These are phyloP conservation scores for Wolfiporia cocos DNA, from an alignment of 1,284 basidiomycete species.

Conservation along the genomic window DNA sequence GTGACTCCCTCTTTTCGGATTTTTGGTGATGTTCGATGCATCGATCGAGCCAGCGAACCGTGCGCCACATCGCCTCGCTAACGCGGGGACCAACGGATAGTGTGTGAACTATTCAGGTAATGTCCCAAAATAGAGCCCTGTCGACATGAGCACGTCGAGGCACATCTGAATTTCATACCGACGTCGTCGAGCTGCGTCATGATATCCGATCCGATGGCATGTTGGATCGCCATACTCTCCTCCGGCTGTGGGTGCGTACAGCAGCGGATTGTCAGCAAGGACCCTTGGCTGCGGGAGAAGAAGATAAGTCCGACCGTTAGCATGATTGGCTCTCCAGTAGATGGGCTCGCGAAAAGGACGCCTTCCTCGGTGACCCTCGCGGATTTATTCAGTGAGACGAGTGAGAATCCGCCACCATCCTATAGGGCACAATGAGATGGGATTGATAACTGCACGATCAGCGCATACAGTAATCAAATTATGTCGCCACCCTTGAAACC, in stretches of 20 bases:
- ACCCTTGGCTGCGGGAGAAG: no score
- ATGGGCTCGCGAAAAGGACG: slow-evolving; percentile 76
- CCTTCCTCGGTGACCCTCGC: slow-evolving; percentile 82
- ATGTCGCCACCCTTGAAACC: slow-evolving; percentile 78
- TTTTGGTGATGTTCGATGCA: slow-evolving; percentile 70
- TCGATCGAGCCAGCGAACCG: slow-evolving; percentile 80
- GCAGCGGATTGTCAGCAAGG: not conserved
- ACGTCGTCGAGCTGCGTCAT: slow-evolving; percentile 92
- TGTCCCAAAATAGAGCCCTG: no score
- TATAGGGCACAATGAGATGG: slow-evolving; percentile 22
- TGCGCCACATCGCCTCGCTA: slow-evolving; percentile 77
- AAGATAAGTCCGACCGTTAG: slow-evolving; percentile 62
- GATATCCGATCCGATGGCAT: slow-evolving; percentile 83
- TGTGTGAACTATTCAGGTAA: slow-evolving; percentile 50
- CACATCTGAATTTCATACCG: slow-evolving; percentile 40
- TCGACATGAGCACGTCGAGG: not conserved
- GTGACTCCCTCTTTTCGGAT: slow-evolving; percentile 53
- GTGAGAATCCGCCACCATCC: slow-evolving; percentile 85
- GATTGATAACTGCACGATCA: not conserved
- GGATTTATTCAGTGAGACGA: slow-evolving; percentile 80
- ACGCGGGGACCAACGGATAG: slow-evolving; percentile 72
- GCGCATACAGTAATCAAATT: slow-evolving; percentile 70
- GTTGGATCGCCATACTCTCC: slow-evolving; percentile 81
- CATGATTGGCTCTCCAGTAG: slow-evolving; percentile 80
- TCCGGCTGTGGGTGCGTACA: slow-evolving; percentile 51